phyloP scores from a whole-genome alignment of 2,329 filamentous ascomycete species.

The Penicillium sumatraense region DNA sequence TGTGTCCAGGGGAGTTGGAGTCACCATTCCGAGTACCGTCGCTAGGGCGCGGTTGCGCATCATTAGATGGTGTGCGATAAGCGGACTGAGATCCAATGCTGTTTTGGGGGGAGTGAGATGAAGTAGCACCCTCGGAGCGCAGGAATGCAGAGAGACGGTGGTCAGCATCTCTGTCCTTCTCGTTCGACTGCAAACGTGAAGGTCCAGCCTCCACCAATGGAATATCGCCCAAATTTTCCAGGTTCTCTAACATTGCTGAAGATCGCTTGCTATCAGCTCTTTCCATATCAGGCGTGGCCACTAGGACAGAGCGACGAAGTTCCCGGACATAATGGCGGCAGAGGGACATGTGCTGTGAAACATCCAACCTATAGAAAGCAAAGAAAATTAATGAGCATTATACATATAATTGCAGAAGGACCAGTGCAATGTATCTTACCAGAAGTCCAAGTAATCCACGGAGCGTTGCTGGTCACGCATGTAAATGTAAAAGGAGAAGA shows the following conservation, averaged over 20 bases:
- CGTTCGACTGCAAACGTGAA: slow-evolving; percentile 59
- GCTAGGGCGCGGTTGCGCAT: slow-evolving; percentile 58
- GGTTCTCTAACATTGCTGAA: slow-evolving; percentile 74
- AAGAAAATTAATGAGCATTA: no score
- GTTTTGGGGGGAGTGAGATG: slow-evolving; percentile 58
- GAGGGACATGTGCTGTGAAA: slow-evolving; percentile 97
- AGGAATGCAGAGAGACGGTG: slow-evolving; percentile 91
- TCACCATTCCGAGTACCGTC: slow-evolving; percentile 68
- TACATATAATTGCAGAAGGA: no score
- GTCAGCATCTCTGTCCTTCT: slow-evolving; percentile 78
- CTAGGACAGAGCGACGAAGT: slow-evolving; percentile 86
- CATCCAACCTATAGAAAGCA: slow-evolving; percentile 77
- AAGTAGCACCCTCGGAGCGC: slow-evolving; percentile 60
- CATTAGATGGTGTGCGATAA: slow-evolving; percentile 45
- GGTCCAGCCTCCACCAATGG: slow-evolving; percentile 54
- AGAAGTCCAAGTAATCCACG: slow-evolving; percentile 97
- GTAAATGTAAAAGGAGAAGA: slow-evolving; percentile 99
- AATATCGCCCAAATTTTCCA: slow-evolving; percentile 71
- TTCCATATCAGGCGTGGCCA: slow-evolving; percentile 89
- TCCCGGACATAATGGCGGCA: slow-evolving; percentile 96
- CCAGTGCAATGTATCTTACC: slow-evolving; percentile 74
- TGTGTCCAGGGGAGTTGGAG: slow-evolving; percentile 81
- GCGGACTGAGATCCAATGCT: slow-evolving; percentile 55
- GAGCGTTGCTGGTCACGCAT: slow-evolving; percentile 99
- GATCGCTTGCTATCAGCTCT: slow-evolving; percentile 81